These are phyloP conservation scores for Aegilops speltoides DNA, from an alignment of 176 grass and related monocot genomes.

Conservation along the genomic window DNA sequence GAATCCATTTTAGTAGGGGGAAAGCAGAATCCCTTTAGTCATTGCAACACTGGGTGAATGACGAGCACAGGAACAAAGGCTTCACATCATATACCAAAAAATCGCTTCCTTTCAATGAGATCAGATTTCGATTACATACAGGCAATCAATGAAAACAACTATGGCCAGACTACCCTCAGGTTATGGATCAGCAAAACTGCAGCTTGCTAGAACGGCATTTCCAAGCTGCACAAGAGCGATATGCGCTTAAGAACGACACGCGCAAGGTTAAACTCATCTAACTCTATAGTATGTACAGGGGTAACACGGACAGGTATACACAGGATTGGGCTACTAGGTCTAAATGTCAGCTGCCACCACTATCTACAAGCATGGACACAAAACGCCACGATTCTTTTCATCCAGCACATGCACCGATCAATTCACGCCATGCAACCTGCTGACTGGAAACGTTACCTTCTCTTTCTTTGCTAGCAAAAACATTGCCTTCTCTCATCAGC, in stretches of 20 bases:
- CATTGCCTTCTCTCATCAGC: constrained; percentile 16
- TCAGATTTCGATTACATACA: constrained; percentile 58
- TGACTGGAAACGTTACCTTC: not conserved
- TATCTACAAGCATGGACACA: constrained; percentile 58
- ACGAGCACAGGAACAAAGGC: not conserved
- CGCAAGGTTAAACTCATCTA: constrained; percentile 44
- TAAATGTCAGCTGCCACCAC: constrained; percentile 52
- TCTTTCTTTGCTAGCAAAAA: constrained; percentile 18
- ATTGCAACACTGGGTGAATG: not conserved
- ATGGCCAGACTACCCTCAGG: constrained; percentile 33
- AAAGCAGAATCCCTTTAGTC: not conserved
- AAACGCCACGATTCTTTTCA: constrained; percentile 30
- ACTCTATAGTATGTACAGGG: constrained; percentile 64
- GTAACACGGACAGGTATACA: constrained; percentile 45
- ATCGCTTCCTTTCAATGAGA: constrained; percentile 56
- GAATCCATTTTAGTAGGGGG: too few relatives aligned
- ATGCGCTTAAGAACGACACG: constrained; percentile 33
- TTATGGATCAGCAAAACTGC: constrained; percentile 66
- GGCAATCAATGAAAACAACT: constrained; percentile 43
- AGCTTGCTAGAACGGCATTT: constrained; percentile 48
- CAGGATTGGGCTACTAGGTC: constrained; percentile 42
- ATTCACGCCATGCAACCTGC: not conserved
- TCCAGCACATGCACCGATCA: constrained; percentile 7
- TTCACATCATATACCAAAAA: constrained; percentile 23
- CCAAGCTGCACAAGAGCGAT: constrained; percentile 44